Base-by-base conservation (phyloP, 495 filamentous ascomycete genomes). In the Pyrenula massariospora region DNA sequence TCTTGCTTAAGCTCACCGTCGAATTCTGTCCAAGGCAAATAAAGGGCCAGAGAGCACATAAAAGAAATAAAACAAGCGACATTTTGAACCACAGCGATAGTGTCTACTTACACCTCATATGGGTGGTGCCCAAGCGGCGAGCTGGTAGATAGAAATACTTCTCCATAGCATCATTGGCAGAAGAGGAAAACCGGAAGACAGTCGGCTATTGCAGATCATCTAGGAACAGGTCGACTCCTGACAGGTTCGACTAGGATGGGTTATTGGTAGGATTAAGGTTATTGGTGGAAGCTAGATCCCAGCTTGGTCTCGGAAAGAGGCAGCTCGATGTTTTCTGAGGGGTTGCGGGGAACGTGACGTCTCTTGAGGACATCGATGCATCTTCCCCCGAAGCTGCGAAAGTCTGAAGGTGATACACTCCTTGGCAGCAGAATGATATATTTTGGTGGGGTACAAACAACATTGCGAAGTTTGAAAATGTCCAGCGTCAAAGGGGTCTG, bases 1-100 rank as follows among this genome's bases (percentile, higher is more conserved):
- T 62, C 11, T 56, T 31, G 48, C 23, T 52, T 19, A 23, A 56
- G 8, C 54, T 54, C 25, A 63, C 21, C 10, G 49, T 22, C 31
- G 53, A 42, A 42, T 42, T 42, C 31, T 42, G 31, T 5, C 31
- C 31, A 15, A 42, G 15, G 31, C 31, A 42, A 42, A 5, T 42
- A 8, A 5, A 5, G 15, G 15, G 15, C 5, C 31, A 42, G 31
- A 42, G 15, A 42, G 31, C 31, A 42, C 15, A 42, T 15, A 15
- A 5, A 15, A 42, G 31, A 5, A 42, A 42, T 15, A 15, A 42
- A 15, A 42, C 5, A 15, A 42, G 8, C 5, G 15, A 42, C 31
- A 42, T 42, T 42, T 42, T 42, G 31, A 42, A 42, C 5, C 15
- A 5, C 5, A 15, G 31, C 5, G 31, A 15, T 15, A 42, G 31